Percentiles rank a stretch among this genome's conserved stretches.
Conservation (phyloP, 2,329 filamentous ascomycete species). For the Dothistroma pini region DNA sequence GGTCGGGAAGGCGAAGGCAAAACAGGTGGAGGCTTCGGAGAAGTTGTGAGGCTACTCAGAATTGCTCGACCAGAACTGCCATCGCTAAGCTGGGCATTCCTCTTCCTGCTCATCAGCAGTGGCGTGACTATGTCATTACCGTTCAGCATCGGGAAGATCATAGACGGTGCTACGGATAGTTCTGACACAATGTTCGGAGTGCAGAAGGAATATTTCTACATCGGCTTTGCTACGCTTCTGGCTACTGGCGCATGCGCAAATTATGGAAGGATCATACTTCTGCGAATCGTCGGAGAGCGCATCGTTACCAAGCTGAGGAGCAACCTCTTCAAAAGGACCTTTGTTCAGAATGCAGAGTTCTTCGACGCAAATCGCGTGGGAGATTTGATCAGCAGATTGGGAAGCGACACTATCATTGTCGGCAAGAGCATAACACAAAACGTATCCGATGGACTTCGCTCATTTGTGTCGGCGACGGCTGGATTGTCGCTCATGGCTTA, state of each 20-base stretch:
- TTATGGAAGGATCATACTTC: conserved; percentile 87
- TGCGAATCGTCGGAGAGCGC: conserved; percentile 90
- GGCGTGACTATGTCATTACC: conserved; percentile 94
- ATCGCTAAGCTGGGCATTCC: conserved; percentile 75
- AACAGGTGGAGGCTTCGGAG: conserved; percentile 57
- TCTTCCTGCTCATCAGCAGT: conserved; percentile 84
- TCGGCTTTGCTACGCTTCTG: conserved; percentile 68
- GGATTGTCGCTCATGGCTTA: conserved; percentile 95
- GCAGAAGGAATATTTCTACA: conserved; percentile 82
- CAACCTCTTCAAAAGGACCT: conserved; percentile 85
- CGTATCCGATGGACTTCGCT: conserved; percentile 88
- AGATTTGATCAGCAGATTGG: conserved; percentile 90
- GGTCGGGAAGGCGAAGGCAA: conserved; percentile 49
- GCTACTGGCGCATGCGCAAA: conserved; percentile 84
- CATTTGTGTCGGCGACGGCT: conserved; percentile 82
- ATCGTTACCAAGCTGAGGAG: conserved; percentile 88
- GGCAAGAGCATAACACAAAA: conserved; percentile 99
- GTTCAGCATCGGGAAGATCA: conserved; percentile 91
- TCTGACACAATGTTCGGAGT: conserved; percentile 75
- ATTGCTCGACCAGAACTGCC: conserved; percentile 82
- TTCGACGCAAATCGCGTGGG: conserved; percentile 97
- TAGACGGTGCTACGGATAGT: conserved; percentile 81
- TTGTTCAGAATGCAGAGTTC: conserved; percentile 97
- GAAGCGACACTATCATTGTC: conserved; percentile 95
- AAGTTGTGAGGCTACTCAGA: conserved; percentile 83